phyloP scores from a whole-genome alignment of 1,284 basidiomycete genomes.

The Omphalotus olearius region DNA sequence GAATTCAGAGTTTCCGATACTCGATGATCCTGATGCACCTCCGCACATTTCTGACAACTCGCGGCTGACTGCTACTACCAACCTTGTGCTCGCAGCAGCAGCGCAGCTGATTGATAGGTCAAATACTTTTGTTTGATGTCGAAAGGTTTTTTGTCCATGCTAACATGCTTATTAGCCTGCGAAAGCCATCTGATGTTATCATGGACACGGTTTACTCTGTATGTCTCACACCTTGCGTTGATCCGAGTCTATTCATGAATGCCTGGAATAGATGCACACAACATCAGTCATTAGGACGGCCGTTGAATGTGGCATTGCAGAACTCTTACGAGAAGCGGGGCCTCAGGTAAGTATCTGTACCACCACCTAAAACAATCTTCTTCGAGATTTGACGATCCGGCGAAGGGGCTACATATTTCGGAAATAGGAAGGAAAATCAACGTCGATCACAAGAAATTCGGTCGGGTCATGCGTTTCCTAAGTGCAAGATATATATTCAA shows the following conservation, averaged over 20 bases:
- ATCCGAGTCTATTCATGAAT: background rate
- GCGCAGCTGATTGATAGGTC: no score
- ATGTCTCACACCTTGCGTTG: background rate
- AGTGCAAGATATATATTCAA: constrained; percentile 25
- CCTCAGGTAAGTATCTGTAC: constrained; percentile 23
- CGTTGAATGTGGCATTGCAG: constrained; percentile 29
- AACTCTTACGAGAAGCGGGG: constrained; percentile 35
- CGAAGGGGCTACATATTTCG: constrained; percentile 29
- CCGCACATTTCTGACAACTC: no score
- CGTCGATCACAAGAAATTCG: constrained; percentile 28
- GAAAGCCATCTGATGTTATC: background rate
- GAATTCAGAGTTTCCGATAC: constrained; percentile 1
- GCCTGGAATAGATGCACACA: background rate
- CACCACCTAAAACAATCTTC: no score
- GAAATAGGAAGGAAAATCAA: constrained; percentile 28
- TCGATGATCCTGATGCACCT: background rate
- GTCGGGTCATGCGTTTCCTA: constrained; percentile 17
- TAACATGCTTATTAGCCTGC: no score
- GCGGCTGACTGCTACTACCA: no score
- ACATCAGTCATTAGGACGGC: constrained; percentile 23
- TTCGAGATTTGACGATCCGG: background rate
- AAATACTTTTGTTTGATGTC: no score
- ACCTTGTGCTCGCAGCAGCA: no score
- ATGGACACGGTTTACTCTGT: background rate
- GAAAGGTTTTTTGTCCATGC: no score